phyloP scores from a whole-genome alignment of 2,329 filamentous ascomycete species.

The Incumbomyces lentus region DNA sequence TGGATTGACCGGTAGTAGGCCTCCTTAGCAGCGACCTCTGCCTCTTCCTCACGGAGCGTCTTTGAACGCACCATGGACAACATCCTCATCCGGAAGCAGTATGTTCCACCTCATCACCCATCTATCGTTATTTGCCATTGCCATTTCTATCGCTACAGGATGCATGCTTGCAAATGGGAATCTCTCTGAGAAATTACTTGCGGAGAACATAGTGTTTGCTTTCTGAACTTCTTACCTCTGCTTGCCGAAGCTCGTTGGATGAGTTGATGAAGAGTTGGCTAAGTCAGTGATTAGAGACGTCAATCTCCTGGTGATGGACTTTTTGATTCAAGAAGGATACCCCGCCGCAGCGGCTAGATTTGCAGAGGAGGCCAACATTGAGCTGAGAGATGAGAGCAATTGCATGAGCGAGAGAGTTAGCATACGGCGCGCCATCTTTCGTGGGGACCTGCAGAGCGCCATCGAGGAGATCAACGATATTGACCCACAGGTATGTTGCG shows the following conservation, averaged over 20 bases:
- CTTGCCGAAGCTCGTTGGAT: not conserved
- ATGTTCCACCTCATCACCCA: constrained; percentile 33
- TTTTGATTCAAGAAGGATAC: constrained; percentile 91
- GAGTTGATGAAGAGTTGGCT: constrained; percentile 20
- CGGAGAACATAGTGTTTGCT: constrained; percentile 78
- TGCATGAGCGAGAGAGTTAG: constrained; percentile 68
- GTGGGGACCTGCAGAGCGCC: constrained; percentile 73
- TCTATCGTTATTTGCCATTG: constrained; percentile 18
- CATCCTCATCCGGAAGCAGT: constrained; percentile 83
- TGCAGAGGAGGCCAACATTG: constrained; percentile 82
- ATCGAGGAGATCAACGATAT: constrained; percentile 82
- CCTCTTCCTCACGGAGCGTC: not conserved
- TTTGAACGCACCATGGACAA: constrained; percentile 78
- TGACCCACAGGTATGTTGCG: constrained; percentile 71
- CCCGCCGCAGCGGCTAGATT: constrained; percentile 87
- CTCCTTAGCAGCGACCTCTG: not conserved
- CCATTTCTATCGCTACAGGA: constrained; percentile 56
- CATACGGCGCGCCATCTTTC: constrained; percentile 76
- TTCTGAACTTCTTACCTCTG: constrained; percentile 44
- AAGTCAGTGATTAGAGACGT: constrained; percentile 59
- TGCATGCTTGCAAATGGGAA: constrained; percentile 91
- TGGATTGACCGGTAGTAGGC: not conserved
- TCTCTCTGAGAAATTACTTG: constrained; percentile 90
- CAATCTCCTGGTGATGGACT: constrained; percentile 91
- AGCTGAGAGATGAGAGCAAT: constrained; percentile 58